phyloP scores from a whole-genome alignment of 306 rosid genomes.

The Gastrolobium villosum region DNA sequence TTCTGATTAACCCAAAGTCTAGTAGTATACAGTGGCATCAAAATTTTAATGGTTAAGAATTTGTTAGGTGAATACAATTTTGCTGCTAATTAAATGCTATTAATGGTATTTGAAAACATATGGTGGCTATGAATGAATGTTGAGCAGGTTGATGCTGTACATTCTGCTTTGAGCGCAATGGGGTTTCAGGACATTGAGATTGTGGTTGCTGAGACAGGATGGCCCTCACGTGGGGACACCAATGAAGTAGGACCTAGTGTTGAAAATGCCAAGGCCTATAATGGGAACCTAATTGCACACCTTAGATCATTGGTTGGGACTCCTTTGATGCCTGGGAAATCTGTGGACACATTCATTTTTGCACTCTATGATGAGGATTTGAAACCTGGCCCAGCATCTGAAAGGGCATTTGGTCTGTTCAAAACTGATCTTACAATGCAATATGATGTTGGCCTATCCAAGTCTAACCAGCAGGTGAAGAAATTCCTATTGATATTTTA shows the following conservation, averaged over 20 bases:
- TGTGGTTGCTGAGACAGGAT: conserved; percentile 81
- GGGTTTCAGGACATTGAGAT: conserved; percentile 71
- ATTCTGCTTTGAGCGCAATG: conserved; percentile 59
- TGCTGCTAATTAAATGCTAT: neutral
- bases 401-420: conserved; percentile 75
- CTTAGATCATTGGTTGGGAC: conserved; percentile 84
- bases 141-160: conserved; percentile 77
- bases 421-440: conserved; percentile 63
- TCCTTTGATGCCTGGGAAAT: conserved; percentile 80
- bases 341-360: conserved; percentile 74
- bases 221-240: conserved; percentile 75
- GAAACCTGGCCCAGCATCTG: conserved; percentile 76
- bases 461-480: conserved; percentile 66
- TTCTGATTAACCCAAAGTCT: neutral
- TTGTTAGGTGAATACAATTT: neutral
- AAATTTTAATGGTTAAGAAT: neutral
- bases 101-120: neutral
- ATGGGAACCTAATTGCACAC: conserved; percentile 75
- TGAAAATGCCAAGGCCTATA: conserved; percentile 78
- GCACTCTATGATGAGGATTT: conserved; percentile 77
- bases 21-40: neutral
- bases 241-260: conserved; percentile 65
- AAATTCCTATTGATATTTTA: neutral
- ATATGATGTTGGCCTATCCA: conserved; percentile 71
- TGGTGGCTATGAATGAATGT: neutral